Conservation (phyloP, 495 filamentous ascomycete species). For the Talaromyces adpressus region DNA sequence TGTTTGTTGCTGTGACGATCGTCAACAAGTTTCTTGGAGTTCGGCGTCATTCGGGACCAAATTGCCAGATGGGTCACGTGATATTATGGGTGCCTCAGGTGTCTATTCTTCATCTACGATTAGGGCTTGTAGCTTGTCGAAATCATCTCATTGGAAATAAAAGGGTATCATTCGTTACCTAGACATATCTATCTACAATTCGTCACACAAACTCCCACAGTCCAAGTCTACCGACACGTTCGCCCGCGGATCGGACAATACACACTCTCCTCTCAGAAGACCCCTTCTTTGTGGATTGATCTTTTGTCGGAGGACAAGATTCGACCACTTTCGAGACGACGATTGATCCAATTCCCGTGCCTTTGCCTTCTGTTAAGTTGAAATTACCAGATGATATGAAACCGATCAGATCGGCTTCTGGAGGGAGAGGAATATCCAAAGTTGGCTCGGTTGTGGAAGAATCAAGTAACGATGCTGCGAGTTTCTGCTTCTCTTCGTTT, state of each 20-base stretch:
- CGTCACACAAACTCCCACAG: constrained; percentile 65
- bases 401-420: constrained; percentile 73
- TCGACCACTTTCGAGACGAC: constrained; percentile 47
- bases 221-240: constrained; percentile 68
- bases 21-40: not conserved
- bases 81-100: not conserved
- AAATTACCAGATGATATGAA: constrained; percentile 88
- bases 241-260: constrained; percentile 74
- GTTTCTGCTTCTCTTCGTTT: constrained; percentile 40
- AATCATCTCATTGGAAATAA: not conserved
- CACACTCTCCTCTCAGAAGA: constrained; percentile 47
- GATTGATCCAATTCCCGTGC: constrained; percentile 69
- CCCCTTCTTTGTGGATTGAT: constrained; percentile 20
- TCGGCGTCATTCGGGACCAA: constrained; percentile 1
- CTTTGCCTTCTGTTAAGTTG: constrained; percentile 68
- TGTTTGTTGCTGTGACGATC: not conserved
- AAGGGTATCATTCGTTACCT: constrained; percentile 14
- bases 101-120: not conserved
- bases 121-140: not conserved
- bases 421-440: constrained; percentile 62
- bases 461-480: constrained; percentile 46
- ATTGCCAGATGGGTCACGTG: not conserved
- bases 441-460: constrained; percentile 22
- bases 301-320: not conserved
- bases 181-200: not conserved